Evolutionary conservation across 2,329 filamentous ascomycete species (phyloP), one percentile per base, ranked within the genome.

Genomic region (Aaosphaeria pasadenensis): DNA sequence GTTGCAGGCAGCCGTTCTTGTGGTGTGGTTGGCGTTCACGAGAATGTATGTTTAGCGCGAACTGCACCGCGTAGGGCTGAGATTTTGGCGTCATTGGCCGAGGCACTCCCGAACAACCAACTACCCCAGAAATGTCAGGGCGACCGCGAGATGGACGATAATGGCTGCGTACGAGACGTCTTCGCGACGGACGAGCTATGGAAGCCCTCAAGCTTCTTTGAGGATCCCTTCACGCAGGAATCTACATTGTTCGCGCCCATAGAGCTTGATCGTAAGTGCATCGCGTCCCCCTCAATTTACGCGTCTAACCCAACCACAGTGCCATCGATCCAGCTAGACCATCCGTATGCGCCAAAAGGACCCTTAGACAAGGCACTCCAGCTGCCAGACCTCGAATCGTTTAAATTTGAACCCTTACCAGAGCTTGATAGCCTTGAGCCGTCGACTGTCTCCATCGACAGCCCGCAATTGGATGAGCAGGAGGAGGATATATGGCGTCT

Each of bases 101-200:
- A 56, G 53, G 56, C 58, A n/a, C 7, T 24, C 24, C 39, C 39
- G 39, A 40, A 40, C 39, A 11, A 28, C 39, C 39, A n/a, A 40
- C 9, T n/a, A 24, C 9, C 39, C 33, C 17, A n/a, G 29, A 7
- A 32, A 31, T 40, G 38, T 44, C 51, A 51, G 39, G 30, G 42
- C 46, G 31, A n/a, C 30, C 28, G 39, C 42, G 45, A 54, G 40
- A 62, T 62, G 59, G 50, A 40, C 51, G 66, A 76, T 45, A 67
- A 75, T 50, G 72, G 77, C 38, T 62, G 70, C n/a, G 42, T 53
- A 46, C 74, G 79, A 42, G 71, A 85, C 60, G 77, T 85, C 31
- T 89, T 89, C 61, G 77, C 79, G 36, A 82, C 84, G 41, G 82
- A 82, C 36, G 76, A 85, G 60, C 78, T 87, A 51, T 83, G 79